phyloP scores from a whole-genome alignment of 352 stramenopile genomes.

The Phytophthora multivora region DNA sequence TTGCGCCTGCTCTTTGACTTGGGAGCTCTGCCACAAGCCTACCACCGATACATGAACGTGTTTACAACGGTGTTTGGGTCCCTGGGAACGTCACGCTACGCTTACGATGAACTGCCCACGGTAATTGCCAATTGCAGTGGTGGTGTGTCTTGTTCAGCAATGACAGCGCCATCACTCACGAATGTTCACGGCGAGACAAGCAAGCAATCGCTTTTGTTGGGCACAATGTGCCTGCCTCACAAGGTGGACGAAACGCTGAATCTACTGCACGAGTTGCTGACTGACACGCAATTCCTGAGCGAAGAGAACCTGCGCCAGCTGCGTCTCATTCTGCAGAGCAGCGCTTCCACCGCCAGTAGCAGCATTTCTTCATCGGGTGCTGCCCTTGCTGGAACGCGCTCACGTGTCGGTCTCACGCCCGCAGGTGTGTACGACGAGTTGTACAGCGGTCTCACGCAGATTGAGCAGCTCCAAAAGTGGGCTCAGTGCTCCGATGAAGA shows the following conservation, averaged over 20 bases:
- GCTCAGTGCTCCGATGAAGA: constrained; percentile 71
- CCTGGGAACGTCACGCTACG: constrained; percentile 69
- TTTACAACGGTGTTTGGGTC: constrained; percentile 76
- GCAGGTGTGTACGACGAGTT: constrained; percentile 65
- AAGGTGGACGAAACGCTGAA: constrained; percentile 71
- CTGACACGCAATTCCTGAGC: constrained; percentile 75
- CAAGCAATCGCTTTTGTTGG: constrained; percentile 64
- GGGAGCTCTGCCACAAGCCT: constrained; percentile 52
- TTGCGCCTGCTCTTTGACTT: constrained; percentile 76
- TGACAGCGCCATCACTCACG: constrained; percentile 59
- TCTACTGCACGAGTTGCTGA: constrained; percentile 64
- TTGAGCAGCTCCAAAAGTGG: constrained; percentile 79
- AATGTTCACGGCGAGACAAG: constrained; percentile 44
- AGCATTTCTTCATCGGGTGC: constrained; percentile 74
- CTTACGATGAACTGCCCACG: constrained; percentile 73
- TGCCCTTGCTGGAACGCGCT: constrained; percentile 59
- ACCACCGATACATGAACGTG: constrained; percentile 69
- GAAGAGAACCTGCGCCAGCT: constrained; percentile 76
- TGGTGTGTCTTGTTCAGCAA: constrained; percentile 65
- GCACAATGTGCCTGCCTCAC: constrained; percentile 74
- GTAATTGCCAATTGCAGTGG: constrained; percentile 80
- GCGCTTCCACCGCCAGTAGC: constrained; percentile 66
- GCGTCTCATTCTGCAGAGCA: constrained; percentile 77
- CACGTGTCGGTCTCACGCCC: constrained; percentile 61
- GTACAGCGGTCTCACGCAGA: constrained; percentile 74